Evolutionary conservation across 805 yeast genomes (phyloP).

Genomic region (Blastobotrys americana): DNA sequence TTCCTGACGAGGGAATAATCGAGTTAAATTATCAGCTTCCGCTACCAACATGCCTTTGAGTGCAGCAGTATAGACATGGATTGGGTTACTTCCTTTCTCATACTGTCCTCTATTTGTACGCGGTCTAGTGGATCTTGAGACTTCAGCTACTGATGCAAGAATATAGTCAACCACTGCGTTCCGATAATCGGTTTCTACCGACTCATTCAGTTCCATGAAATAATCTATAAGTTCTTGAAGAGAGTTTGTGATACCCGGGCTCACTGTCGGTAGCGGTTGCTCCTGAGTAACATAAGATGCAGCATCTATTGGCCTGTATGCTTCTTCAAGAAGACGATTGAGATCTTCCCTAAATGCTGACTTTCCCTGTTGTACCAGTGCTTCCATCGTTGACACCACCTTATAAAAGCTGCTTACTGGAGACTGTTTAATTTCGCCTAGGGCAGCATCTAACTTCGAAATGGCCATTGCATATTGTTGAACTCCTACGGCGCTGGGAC

Average conservation of each 20-base stretch:
- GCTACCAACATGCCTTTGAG: constrained; percentile 42
- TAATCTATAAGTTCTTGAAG: constrained; percentile 40
- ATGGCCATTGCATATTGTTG: constrained; percentile 22
- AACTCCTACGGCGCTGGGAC: constrained; percentile 22
- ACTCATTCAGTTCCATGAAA: constrained; percentile 32
- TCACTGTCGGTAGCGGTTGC: constrained; percentile 30
- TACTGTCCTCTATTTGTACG: constrained; percentile 37
- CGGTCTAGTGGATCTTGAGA: constrained; percentile 12
- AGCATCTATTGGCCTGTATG: constrained; percentile 41
- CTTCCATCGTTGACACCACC: constrained; percentile 52
- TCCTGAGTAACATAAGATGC: constrained; percentile 35
- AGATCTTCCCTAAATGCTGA: constrained; percentile 45
- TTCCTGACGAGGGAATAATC: constrained; percentile 34
- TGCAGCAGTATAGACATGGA: constrained; percentile 47
- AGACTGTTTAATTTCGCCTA: constrained; percentile 21
- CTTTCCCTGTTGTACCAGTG: constrained; percentile 51
- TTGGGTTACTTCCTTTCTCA: constrained; percentile 56
- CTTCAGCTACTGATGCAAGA: constrained; percentile 14
- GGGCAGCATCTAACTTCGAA: constrained; percentile 19
- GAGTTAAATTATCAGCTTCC: constrained; percentile 43
- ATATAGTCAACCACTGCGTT: constrained; percentile 18
- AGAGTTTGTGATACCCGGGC: constrained; percentile 24
- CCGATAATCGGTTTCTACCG: constrained; percentile 20
- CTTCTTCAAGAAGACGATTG: constrained; percentile 36
- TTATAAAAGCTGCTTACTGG: constrained; percentile 47